Percentiles rank a stretch among this genome's conserved stretches.
Conservation (phyloP, 2,329 filamentous ascomycete genomes). For the Cercospora sp. region DNA sequence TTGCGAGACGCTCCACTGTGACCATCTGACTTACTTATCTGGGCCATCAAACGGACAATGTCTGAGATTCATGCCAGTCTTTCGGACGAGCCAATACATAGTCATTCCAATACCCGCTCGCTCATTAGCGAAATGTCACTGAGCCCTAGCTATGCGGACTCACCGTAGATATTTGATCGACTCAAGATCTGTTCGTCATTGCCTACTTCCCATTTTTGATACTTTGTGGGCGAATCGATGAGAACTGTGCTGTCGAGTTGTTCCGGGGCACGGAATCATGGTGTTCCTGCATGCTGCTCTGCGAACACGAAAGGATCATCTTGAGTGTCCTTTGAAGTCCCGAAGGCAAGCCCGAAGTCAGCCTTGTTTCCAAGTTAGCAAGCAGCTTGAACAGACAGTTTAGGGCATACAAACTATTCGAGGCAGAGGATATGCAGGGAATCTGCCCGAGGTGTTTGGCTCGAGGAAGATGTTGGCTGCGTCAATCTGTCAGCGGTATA, state of each 20-base stretch:
- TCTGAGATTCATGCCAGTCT: not conserved
- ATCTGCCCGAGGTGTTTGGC: not conserved
- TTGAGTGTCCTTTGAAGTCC: not conserved
- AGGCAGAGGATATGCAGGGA: conserved; percentile 2
- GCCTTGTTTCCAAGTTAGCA: not conserved
- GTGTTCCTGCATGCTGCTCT: not conserved
- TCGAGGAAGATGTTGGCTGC: conserved; percentile 1
- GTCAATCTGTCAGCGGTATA: not conserved
- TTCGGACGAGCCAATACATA: not conserved
- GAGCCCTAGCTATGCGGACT: not conserved
- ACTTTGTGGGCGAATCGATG: not conserved
- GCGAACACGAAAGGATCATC: not conserved
- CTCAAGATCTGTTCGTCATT: conserved; percentile 3
- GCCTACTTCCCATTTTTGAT: conserved; percentile 1
- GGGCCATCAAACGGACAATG: not conserved
- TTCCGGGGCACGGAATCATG: not conserved
- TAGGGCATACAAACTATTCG: not conserved
- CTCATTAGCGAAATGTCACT: not conserved
- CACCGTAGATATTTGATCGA: not conserved
- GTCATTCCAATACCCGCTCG: not conserved
- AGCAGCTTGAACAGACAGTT: not conserved
- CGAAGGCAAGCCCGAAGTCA: conserved; percentile 1
- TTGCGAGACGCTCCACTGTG: not conserved
- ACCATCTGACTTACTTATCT: not conserved
- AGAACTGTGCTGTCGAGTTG: not conserved